phyloP scores from a whole-genome alignment of 495 filamentous ascomycete genomes.

The Penicillium maclennaniae region DNA sequence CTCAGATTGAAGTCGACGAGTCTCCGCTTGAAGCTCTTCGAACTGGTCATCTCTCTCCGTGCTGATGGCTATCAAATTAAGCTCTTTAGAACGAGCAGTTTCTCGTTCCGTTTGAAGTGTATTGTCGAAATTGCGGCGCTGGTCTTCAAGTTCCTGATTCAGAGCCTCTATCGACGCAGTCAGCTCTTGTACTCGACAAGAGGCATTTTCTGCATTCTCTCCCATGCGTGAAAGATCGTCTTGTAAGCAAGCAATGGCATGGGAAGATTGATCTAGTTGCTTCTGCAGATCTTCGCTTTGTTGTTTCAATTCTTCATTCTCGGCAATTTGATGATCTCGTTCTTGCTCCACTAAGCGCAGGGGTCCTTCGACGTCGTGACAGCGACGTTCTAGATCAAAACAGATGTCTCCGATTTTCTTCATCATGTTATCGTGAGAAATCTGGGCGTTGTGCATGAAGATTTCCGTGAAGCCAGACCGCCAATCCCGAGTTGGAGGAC shows the following conservation, averaged over 20 bases:
- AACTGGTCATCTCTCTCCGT: constrained; percentile 45
- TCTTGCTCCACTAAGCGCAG: constrained; percentile 42
- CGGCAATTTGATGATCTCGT: constrained; percentile 30
- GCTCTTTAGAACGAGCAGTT: constrained; percentile 33
- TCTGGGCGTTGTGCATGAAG: constrained; percentile 30
- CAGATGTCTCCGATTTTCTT: constrained; percentile 49
- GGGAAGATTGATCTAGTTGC: constrained; percentile 21
- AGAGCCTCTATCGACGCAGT: constrained; percentile 21
- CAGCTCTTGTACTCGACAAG: constrained; percentile 26
- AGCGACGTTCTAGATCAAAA: constrained; percentile 53
- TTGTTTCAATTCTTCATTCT: constrained; percentile 24
- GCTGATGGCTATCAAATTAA: constrained; percentile 42
- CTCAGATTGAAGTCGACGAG: constrained; percentile 18
- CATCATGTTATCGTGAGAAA: constrained; percentile 40
- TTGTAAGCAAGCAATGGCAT: constrained; percentile 21
- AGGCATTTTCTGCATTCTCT: constrained; percentile 25
- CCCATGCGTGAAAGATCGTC: constrained; percentile 30
- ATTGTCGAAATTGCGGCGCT: constrained; percentile 20
- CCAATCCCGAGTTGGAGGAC: constrained; percentile 39
- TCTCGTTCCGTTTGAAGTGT: constrained; percentile 24
- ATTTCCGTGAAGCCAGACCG: constrained; percentile 34
- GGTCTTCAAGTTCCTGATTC: constrained; percentile 28
- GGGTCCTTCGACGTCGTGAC: constrained; percentile 46
- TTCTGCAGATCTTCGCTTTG: constrained; percentile 27
- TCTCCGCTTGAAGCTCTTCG: constrained; percentile 32